Base-by-base conservation (phyloP, 352 stramenopile genomes). In the Aphanomyces stellatus region DNA sequence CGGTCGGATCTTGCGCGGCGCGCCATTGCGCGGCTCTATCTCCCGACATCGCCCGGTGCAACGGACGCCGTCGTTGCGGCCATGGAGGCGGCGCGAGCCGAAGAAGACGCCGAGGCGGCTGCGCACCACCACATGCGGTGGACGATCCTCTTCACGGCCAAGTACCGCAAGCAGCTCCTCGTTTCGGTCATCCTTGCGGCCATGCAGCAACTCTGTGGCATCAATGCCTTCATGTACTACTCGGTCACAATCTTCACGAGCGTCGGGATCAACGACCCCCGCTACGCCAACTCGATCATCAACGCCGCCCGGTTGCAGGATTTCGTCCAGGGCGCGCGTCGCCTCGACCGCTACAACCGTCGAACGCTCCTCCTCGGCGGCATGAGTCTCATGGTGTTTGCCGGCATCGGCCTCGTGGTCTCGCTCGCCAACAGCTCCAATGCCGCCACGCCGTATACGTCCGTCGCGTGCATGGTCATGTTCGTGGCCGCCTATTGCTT, bases 161-260 rank as follows among this genome's bases (percentile, higher is more conserved):
- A 49, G 2, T 78, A 76, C 59, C 63, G 63, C 1, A 70, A 73
- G 4, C 79, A 88, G 57, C 59, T 85, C 2, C 53, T 88, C 5
- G 69, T 81, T 15, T 78, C 78, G 0, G 76, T 85, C 46, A 75
- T 71, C 4, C 66, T 88, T 31, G 72, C 72, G 4, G 64, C 69
- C 11, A 65, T 74, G 0, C 76, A 85, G 56, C 81, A 88, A 51
- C 74, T 90, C 41, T 82, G 76, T 1, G 81, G 79, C 30, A 75
- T 90, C 72, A 90, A 86, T 53, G 82, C 77, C 34, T 76, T 88
- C 11, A 88, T 88, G 65, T 81, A 86, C 59, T 90, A 90, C 67
- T 88, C 82, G 27, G 86, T 77, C 19, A 69, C 69, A 7, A 71
- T 88, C 19, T 90, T 88, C 59, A 81, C 75, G 28, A 67, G 80